A percentile compares a stretch with the other conserved stretches of the same genome.
Evolutionary conservation across 495 filamentous ascomycete genomes (phyloP).

Genomic region (Daldinia grandis): DNA sequence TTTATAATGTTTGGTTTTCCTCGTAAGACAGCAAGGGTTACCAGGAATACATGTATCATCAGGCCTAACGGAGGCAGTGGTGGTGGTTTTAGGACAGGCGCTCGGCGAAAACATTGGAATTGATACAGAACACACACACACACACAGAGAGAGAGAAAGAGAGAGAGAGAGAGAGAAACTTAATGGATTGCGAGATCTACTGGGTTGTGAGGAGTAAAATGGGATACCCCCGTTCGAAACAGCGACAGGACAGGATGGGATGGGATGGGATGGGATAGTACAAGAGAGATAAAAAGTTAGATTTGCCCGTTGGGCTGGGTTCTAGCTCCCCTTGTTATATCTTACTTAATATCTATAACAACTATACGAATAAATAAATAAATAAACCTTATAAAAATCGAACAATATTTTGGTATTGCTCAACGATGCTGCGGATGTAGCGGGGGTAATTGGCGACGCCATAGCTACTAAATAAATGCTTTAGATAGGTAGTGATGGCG

Average conservation of each 20-base stretch:
- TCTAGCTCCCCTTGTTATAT: slow-evolving; percentile 7
- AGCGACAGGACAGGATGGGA: slow-evolving; percentile 13
- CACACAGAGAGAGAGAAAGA: neutral
- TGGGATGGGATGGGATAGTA: slow-evolving; percentile 16
- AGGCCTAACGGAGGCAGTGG: too few relatives aligned
- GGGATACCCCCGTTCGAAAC: slow-evolving; percentile 25
- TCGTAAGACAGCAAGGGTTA: neutral
- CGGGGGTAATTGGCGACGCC: too few relatives aligned
- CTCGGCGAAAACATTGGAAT: slow-evolving; percentile 16
- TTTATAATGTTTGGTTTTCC: neutral
- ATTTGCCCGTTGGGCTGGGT: neutral
- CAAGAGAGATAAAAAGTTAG: slow-evolving; percentile 15
- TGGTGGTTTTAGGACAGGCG: slow-evolving; percentile 4
- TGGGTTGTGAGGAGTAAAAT: slow-evolving; percentile 8
- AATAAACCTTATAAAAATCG: neutral
- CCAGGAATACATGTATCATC: neutral
- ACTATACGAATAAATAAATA: neutral
- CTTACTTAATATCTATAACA: slow-evolving; percentile 1
- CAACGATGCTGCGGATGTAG: neutral
- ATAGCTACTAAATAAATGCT: too few relatives aligned
- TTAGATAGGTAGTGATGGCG: too few relatives aligned
- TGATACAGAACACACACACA: neutral
- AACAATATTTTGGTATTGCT: neutral
- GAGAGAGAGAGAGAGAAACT: neutral
- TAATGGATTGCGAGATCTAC: slow-evolving; percentile 14